These are phyloP conservation scores for Aspergillus oerlinghausenensis DNA, from an alignment of 2,329 filamentous ascomycete species.

Conservation along the genomic window DNA sequence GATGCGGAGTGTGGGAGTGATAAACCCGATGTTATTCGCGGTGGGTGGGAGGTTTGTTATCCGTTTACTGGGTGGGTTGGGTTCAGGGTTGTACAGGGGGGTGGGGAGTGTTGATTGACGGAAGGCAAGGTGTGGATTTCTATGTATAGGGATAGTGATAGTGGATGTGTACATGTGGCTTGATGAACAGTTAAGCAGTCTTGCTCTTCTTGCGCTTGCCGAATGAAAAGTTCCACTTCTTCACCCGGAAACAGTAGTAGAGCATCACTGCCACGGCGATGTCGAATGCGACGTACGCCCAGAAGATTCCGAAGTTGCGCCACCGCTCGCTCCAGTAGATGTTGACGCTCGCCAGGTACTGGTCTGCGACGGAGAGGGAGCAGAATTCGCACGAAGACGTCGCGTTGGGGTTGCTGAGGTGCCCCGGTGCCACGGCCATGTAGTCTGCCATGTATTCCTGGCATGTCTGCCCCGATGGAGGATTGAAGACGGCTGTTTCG, in stretches of 20 bases:
- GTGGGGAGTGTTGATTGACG: background rate
- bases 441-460: constrained; percentile 53
- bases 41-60: constrained; percentile 24
- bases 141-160: background rate
- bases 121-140: background rate
- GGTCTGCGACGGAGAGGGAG: constrained; percentile 30
- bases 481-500: constrained; percentile 64
- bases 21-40: constrained; percentile 12
- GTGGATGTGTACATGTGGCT: background rate
- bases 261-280: constrained; percentile 45
- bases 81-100: constrained; percentile 17
- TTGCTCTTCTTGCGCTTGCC: background rate
- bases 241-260: constrained; percentile 37
- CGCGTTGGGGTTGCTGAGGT: constrained; percentile 47
- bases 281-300: constrained; percentile 57
- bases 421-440: constrained; percentile 48
- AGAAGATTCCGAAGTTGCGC: constrained; percentile 64
- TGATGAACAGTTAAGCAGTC: background rate
- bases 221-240: constrained; percentile 19
- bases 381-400: constrained; percentile 51
- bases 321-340: constrained; percentile 56
- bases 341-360: constrained; percentile 39
- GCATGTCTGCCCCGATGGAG: constrained; percentile 56
- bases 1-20: constrained; percentile 8
- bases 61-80: constrained; percentile 17